phyloP scores from a whole-genome alignment of 305 asterid genomes.

The Solanum hybrid region DNA sequence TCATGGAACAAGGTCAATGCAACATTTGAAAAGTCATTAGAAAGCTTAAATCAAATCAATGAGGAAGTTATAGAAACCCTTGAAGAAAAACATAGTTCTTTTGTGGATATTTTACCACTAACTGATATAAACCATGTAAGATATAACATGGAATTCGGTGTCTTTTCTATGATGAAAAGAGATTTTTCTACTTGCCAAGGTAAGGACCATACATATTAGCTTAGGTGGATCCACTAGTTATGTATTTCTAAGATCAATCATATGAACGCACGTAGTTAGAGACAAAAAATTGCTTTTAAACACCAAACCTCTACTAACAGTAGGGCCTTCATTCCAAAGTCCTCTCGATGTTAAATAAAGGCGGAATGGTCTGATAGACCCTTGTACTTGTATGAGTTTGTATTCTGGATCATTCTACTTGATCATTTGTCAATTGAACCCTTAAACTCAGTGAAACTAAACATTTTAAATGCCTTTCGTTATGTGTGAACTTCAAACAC shows the following conservation, averaged over 20 bases:
- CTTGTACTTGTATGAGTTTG: no score
- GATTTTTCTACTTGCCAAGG: background rate
- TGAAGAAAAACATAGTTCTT: background rate
- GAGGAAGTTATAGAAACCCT: background rate
- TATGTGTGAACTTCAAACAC: no score
- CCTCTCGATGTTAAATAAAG: background rate
- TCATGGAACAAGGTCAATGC: background rate
- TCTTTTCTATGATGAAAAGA: no score
- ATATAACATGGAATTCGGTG: no score
- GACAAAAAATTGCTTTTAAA: background rate
- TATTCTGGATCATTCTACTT: no score
- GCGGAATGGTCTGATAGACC: no score
- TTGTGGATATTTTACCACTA: background rate
- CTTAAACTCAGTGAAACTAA: no score
- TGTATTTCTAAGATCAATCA: background rate
- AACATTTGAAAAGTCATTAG: background rate
- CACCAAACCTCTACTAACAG: background rate
- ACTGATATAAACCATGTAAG: background rate
- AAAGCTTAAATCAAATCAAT: no score
- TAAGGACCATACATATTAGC: background rate
- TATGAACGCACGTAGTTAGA: background rate
- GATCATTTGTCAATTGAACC: no score
- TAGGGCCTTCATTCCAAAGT: background rate
- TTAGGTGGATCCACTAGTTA: background rate
- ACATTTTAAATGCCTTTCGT: no score